phyloP scores from a whole-genome alignment of 2,329 filamentous ascomycete genomes.

The Pseudocercospora eumusae region DNA sequence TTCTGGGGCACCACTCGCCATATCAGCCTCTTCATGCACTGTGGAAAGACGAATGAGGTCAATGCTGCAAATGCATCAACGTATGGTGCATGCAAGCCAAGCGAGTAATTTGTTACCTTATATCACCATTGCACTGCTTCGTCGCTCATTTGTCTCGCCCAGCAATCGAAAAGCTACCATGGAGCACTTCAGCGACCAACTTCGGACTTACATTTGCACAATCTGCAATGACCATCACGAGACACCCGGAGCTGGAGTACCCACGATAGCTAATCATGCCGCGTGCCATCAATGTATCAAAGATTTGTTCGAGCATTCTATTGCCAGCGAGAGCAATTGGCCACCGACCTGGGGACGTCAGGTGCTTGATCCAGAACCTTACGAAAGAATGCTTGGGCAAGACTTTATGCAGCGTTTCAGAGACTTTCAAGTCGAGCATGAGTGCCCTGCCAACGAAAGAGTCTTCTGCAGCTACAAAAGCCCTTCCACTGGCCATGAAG shows the following conservation, averaged over 20 bases:
- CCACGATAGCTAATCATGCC: background rate
- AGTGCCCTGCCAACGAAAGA: slow-evolving; percentile 16
- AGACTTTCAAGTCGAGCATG: slow-evolving; percentile 17
- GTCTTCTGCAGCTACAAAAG: slow-evolving; percentile 23
- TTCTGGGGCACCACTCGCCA: too few species aligned
- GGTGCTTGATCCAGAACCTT: slow-evolving; percentile 21
- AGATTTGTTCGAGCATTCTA: slow-evolving; percentile 24
- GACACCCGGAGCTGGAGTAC: background rate
- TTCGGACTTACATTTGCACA: background rate
- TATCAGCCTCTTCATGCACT: too few species aligned
- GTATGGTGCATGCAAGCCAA: background rate
- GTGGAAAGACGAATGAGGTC: too few species aligned
- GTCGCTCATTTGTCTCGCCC: background rate
- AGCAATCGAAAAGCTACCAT: background rate
- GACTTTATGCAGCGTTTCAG: slow-evolving; percentile 19
- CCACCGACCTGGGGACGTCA: slow-evolving; percentile 24
- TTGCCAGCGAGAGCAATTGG: slow-evolving; percentile 19
- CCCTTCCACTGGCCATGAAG: background rate
- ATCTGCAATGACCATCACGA: background rate
- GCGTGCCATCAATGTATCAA: slow-evolving; percentile 22
- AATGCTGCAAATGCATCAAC: background rate
- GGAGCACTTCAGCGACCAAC: background rate
- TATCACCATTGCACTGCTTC: background rate
- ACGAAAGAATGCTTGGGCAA: slow-evolving; percentile 18
- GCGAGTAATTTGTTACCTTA: background rate